A percentile compares a stretch with the other conserved stretches of the same genome.
Evolutionary conservation across 2,329 filamentous ascomycete species (phyloP).

Genomic region (Colletotrichum orchidophilum): DNA sequence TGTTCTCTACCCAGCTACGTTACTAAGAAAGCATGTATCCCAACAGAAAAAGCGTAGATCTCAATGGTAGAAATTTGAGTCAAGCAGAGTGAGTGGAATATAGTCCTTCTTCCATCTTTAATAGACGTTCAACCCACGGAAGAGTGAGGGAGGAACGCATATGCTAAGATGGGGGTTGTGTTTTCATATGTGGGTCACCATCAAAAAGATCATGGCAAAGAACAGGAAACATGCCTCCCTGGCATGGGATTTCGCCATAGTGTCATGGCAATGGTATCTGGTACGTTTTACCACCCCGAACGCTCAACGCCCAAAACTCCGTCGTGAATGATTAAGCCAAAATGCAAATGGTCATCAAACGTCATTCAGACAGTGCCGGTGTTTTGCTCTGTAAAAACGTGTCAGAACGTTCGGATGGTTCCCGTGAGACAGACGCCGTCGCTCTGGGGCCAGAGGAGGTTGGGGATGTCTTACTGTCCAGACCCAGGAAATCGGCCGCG

Average conservation of each 20-base stretch:
- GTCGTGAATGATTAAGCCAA: slow-evolving; percentile 40
- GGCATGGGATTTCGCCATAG: slow-evolving; percentile 20
- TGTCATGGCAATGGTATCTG: slow-evolving; percentile 31
- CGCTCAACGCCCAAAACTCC: slow-evolving; percentile 29
- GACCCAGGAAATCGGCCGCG: slow-evolving; percentile 79
- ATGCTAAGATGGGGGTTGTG: slow-evolving; percentile 60
- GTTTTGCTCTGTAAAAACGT: slow-evolving; percentile 30
- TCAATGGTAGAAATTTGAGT: slow-evolving; percentile 52
- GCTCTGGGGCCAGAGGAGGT: slow-evolving; percentile 9
- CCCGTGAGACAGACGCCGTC: neutral
- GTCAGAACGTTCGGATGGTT: slow-evolving; percentile 10
- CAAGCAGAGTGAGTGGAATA: slow-evolving; percentile 62
- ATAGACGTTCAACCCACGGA: slow-evolving; percentile 65
- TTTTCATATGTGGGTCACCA: slow-evolving; percentile 8
- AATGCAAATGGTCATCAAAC: slow-evolving; percentile 24
- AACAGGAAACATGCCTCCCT: neutral
- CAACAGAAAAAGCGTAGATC: slow-evolving; percentile 59
- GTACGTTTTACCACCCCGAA: neutral
- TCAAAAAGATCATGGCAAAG: neutral
- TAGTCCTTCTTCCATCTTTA: slow-evolving; percentile 61
- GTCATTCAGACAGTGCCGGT: slow-evolving; percentile 24
- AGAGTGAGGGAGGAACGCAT: slow-evolving; percentile 60
- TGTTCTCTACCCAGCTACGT: neutral
- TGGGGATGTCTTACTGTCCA: slow-evolving; percentile 63
- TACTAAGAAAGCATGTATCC: slow-evolving; percentile 41